These are phyloP conservation scores for Omphalotus guepiniiformis DNA, from an alignment of 768 basidiomycete species.

Conservation along the genomic window DNA sequence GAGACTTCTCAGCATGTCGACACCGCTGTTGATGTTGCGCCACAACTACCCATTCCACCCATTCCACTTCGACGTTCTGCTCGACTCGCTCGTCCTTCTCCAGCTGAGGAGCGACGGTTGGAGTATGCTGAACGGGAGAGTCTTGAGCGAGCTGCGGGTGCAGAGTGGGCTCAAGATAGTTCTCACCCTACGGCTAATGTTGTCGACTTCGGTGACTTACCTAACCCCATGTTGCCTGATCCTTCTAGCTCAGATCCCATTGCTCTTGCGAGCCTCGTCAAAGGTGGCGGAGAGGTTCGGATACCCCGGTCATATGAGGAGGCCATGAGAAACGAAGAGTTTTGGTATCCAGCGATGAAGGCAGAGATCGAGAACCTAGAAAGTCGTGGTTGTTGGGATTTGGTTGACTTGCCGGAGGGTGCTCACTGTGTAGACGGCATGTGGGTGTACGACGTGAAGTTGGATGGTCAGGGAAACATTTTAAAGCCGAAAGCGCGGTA, in stretches of 20 bases:
- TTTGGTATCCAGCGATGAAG: background rate
- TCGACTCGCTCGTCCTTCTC: background rate
- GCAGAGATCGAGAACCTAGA: background rate
- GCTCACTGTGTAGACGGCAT: constrained; percentile 12
- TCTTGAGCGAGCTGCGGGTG: background rate
- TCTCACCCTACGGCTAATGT: too few species aligned
- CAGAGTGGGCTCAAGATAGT: constrained; percentile 2
- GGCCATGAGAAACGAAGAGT: background rate
- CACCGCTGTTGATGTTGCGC: too few species aligned
- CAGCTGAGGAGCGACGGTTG: background rate
- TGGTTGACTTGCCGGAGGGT: background rate
- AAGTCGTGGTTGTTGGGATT: background rate
- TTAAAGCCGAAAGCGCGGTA: constrained; percentile 19
- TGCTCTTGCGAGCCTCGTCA: background rate
- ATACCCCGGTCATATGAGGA: background rate
- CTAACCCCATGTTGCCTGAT: too few species aligned
- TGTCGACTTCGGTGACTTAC: too few species aligned
- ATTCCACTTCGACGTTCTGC: background rate
- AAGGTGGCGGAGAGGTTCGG: background rate
- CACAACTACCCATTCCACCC: too few species aligned
- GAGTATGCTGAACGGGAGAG: background rate
- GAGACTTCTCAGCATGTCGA: too few species aligned
- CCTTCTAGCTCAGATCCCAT: too few species aligned
- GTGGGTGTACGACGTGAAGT: constrained; percentile 25
- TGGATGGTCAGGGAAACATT: constrained; percentile 20